Evolutionary conservation across 2,329 filamentous ascomycete genomes (phyloP).

Genomic region (Pseudocercospora vitis): DNA sequence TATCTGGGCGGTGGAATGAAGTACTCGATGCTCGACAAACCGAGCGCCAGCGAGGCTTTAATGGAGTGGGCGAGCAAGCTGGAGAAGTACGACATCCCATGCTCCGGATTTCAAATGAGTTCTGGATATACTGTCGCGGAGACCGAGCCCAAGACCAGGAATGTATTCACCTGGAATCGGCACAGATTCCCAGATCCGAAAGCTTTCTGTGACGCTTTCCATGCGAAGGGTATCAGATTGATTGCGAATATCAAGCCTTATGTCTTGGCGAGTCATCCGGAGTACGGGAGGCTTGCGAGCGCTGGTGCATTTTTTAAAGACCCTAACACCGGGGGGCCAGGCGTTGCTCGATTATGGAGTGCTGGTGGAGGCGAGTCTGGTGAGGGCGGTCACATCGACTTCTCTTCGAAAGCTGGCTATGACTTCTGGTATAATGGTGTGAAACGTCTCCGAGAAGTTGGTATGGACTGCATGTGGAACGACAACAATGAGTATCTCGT

Average conservation of each 20-base stretch:
- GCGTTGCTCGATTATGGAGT: constrained; percentile 67
- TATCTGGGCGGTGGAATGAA: constrained; percentile 69
- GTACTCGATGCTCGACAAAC: constrained; percentile 59
- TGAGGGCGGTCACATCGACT: constrained; percentile 71
- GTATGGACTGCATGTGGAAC: constrained; percentile 76
- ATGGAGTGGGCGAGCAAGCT: constrained; percentile 62
- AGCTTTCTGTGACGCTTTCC: constrained; percentile 62
- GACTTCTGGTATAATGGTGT: constrained; percentile 72
- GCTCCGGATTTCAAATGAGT: constrained; percentile 70
- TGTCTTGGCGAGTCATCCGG: constrained; percentile 65
- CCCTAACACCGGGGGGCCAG: constrained; percentile 48
- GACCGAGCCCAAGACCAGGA: constrained; percentile 66
- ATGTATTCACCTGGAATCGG: constrained; percentile 70
- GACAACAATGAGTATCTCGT: constrained; percentile 76
- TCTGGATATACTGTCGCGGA: constrained; percentile 71
- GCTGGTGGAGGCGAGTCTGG: constrained; percentile 69
- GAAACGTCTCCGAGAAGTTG: constrained; percentile 59
- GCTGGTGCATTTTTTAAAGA: constrained; percentile 65
- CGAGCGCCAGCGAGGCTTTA: constrained; percentile 57
- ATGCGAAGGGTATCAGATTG: constrained; percentile 64
- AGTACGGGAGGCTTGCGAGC: constrained; percentile 61
- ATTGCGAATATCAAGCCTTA: constrained; percentile 75
- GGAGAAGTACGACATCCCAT: constrained; percentile 66
- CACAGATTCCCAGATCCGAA: constrained; percentile 69
- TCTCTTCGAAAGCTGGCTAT: constrained; percentile 66